Conservation (phyloP, 164 flowering plant genomes). For the Kalanchoe fedtschenkoi region DNA sequence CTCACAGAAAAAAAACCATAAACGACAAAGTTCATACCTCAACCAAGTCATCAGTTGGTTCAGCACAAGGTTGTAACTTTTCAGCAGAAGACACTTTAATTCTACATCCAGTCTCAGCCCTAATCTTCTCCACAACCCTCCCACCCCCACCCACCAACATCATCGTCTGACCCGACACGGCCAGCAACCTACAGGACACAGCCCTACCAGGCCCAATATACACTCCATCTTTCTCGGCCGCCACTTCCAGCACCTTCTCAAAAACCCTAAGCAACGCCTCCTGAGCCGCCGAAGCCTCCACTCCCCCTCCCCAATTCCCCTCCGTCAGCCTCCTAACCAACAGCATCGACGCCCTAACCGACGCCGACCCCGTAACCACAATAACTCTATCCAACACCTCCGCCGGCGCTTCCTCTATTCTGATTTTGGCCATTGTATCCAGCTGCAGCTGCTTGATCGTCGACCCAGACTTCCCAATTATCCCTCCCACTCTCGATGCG, state of each 20-base stretch:
- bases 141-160: slow-evolving; percentile 81
- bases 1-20: not conserved
- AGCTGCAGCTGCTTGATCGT: slow-evolving; percentile 49
- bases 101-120: slow-evolving; percentile 53
- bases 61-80: slow-evolving; percentile 45
- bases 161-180: slow-evolving; percentile 42
- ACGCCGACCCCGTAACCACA: slow-evolving; percentile 9
- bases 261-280: slow-evolving; percentile 62
- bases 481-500: slow-evolving; percentile 51
- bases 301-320: slow-evolving; percentile 11
- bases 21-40: slow-evolving; percentile 36
- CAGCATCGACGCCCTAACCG: slow-evolving; percentile 15
- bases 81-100: slow-evolving; percentile 46
- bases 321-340: not conserved
- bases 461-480: slow-evolving; percentile 75
- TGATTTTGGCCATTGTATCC: slow-evolving; percentile 54
- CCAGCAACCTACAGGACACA: slow-evolving; percentile 61
- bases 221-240: slow-evolving; percentile 35
- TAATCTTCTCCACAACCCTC: slow-evolving; percentile 51
- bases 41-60: slow-evolving; percentile 44
- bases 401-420: slow-evolving; percentile 42
- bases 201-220: slow-evolving; percentile 16
- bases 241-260: slow-evolving; percentile 57
- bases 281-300: slow-evolving; percentile 42
- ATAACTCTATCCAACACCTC: slow-evolving; percentile 48